Evolutionary conservation across 2,329 filamentous ascomycete genomes (phyloP).

Genomic region (Elsinoe arachidis): DNA sequence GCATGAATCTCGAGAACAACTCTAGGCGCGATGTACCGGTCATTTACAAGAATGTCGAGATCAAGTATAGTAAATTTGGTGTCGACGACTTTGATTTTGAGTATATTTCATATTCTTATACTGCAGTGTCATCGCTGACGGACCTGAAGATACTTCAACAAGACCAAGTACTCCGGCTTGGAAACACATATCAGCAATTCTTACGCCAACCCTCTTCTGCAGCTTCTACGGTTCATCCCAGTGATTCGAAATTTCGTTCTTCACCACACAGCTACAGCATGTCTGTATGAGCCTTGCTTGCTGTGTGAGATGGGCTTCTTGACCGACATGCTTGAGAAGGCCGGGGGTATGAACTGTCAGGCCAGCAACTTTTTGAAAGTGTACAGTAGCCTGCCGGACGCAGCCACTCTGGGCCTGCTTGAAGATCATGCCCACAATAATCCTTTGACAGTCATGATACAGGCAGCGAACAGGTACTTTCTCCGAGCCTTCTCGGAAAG

Average conservation of each 20-base stretch:
- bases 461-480: constrained; percentile 77
- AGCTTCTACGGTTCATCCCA: constrained; percentile 85
- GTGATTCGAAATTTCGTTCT: constrained; percentile 79
- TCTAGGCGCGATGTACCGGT: constrained; percentile 73
- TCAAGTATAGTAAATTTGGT: constrained; percentile 97
- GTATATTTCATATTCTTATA: constrained; percentile 37
- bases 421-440: constrained; percentile 72
- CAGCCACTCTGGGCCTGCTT: constrained; percentile 66
- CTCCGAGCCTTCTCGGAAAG: constrained; percentile 65
- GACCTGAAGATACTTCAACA: constrained; percentile 73
- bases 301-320: constrained; percentile 91
- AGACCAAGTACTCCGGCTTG: constrained; percentile 79
- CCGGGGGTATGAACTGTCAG: constrained; percentile 86
- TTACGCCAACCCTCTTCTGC: constrained; percentile 85
- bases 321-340: constrained; percentile 97
- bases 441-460: constrained; percentile 71
- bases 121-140: constrained; percentile 15
- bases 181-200: constrained; percentile 97
- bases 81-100: constrained; percentile 99
- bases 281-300: constrained; percentile 72
- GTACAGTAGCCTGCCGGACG: constrained; percentile 73
- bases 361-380: constrained; percentile 91
- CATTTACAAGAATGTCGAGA: constrained; percentile 89
- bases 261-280: constrained; percentile 78
- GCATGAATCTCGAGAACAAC: constrained; percentile 59